Base-by-base conservation (phyloP, 75 land plant genomes). In the Pseudotsuga menziesii region DNA sequence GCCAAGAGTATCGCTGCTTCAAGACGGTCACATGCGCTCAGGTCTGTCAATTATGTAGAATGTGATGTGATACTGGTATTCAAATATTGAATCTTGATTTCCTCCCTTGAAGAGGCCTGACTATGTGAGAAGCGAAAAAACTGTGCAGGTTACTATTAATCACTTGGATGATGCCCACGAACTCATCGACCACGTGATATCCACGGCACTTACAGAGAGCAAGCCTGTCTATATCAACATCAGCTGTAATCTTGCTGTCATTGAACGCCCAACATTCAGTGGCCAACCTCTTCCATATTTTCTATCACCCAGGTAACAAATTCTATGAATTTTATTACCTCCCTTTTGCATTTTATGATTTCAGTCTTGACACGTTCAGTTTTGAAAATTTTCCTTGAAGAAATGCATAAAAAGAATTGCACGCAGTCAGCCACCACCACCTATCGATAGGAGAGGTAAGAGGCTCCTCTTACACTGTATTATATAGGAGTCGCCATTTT, bases 181-280 rank as follows among this genome's bases (percentile, higher is more conserved):
- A 73, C 84, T 75, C 4, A 84, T 89, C 44, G 91, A 89, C 29
- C 55, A 58, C 14, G 86, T 89, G 0, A 87, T 89, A 32, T 84
- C 91, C 22, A 82, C 89, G 13, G 84, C 90, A 15, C 80, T 89
- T 23, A 70, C 39, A 0, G 82, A 82, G 73, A 87, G 89, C 82
- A 89, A 89, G 76, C 91, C 91, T 17, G 91, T 89, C 16, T 89
- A 87, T 69, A 82, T 89, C 78, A 87, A 82, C 57, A 67, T 89
- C 62, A 82, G 89, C 79, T 89, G 89, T 78, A 89, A 89, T 41
- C 78, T 89, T 35, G 61, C 91, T 17, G 86, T 56, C 5, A 61
- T 82, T 79, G 80, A 87, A 2, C 87, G 87, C 27, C 87, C 87
- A 1, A 54, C 87, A 3, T 89, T 89, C 72, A 80, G 56, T 61